Percentiles rank a stretch among this genome's conserved stretches.
Evolutionary conservation across 805 yeast genomes (phyloP).

Genomic region (Alloascoidea africana): DNA sequence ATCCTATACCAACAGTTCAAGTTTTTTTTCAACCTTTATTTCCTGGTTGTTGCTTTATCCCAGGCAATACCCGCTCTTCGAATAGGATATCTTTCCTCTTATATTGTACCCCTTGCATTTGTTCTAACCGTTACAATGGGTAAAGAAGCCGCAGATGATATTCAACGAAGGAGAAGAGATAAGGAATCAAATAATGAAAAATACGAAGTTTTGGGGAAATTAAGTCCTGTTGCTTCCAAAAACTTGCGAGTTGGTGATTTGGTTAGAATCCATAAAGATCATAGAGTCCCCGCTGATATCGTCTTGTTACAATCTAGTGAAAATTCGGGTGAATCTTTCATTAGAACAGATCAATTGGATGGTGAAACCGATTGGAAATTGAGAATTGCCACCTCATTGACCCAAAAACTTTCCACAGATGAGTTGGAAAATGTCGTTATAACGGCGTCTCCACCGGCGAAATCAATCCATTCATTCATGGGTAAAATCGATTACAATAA

Average conservation of each 20-base stretch:
- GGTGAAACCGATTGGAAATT: slow-evolving; percentile 99
- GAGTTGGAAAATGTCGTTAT: slow-evolving; percentile 30
- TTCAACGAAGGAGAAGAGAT: slow-evolving; percentile 82
- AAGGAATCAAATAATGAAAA: slow-evolving; percentile 73
- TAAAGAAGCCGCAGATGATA: slow-evolving; percentile 91
- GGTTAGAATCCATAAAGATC: slow-evolving; percentile 63
- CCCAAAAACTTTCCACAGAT: slow-evolving; percentile 44
- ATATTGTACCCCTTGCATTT: slow-evolving; percentile 87
- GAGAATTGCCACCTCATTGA: slow-evolving; percentile 57
- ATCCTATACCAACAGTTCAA: slow-evolving; percentile 92
- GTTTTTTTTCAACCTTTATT: slow-evolving; percentile 88
- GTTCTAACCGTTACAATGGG: slow-evolving; percentile 90
- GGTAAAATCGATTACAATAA: slow-evolving; percentile 52
- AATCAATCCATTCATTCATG: slow-evolving; percentile 63
- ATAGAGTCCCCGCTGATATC: slow-evolving; percentile 90
- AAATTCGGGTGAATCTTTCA: slow-evolving; percentile 70
- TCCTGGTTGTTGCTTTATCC: slow-evolving; percentile 83
- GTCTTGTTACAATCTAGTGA: slow-evolving; percentile 74
- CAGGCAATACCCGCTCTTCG: slow-evolving; percentile 82
- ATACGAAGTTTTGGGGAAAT: slow-evolving; percentile 42
- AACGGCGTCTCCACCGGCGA: slow-evolving; percentile 70
- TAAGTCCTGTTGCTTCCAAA: slow-evolving; percentile 32
- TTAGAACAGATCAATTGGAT: slow-evolving; percentile 93
- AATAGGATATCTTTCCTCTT: slow-evolving; percentile 87
- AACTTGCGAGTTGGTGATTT: slow-evolving; percentile 78